Base-by-base conservation (phyloP, 2,329 filamentous ascomycete genomes). In the Thielaviopsis euricoi region DNA sequence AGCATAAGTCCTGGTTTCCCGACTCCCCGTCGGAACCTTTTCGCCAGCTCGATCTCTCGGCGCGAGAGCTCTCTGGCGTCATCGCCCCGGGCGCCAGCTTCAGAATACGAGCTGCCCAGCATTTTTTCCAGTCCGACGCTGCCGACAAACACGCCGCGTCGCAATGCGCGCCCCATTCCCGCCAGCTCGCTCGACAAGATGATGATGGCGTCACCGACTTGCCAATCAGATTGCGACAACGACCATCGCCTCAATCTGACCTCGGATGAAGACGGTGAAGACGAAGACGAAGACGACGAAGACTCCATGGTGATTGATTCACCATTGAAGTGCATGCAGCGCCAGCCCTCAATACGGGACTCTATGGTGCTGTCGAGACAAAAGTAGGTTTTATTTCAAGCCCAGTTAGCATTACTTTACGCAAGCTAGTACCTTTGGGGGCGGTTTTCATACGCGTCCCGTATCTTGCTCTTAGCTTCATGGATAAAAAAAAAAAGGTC, bases 101-200 rank as follows among this genome's bases (percentile, higher is more conserved):
- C 29, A 67, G 9, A 67, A 33, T 33, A 19, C 78, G 89, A 63
- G 86, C 86, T 17, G 71, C 93, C 52, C 82, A 83, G 64, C 87
- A 94, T 67, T 89, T 86, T 74, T 94, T 94, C 68, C 77, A 83
- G 62, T 81, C 69, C 21, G 64, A 85, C 63, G 69, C 50, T 57
- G 57, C 69, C 57, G 0, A 54, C 58, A 17, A 60, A 60, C 40
- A 60, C 58, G 7, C 58, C 58, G 29, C 29, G 29, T 22, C 48
- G 46, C 55, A 55, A 55, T 23, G 54, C 58, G 3, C 17, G 53
- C 19, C 33, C 58, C n/a, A 26, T 51, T 9, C 58, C 51, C 13
- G 29, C 58, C n/a, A 33, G 40, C 48, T 57, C 51, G 6, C 50
- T 60, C 7, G 58, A 57, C n/a, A 56, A 55, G 52, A 57, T 60